These are phyloP conservation scores for Pestalotiopsis sp. DNA, from an alignment of 2,329 filamentous ascomycete genomes.

Conservation along the genomic window DNA sequence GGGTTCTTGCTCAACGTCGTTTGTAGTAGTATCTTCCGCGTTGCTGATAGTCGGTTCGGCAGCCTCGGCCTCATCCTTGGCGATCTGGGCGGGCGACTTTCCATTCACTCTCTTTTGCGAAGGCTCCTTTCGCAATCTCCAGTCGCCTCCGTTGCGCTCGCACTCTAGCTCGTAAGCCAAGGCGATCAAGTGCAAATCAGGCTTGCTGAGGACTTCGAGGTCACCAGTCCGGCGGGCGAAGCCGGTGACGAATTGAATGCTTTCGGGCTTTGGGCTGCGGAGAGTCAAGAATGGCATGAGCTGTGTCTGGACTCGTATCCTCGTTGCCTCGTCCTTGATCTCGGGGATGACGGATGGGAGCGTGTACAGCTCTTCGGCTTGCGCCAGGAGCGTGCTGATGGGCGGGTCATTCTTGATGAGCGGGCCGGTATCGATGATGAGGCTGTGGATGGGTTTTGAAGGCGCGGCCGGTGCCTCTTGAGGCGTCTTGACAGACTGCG, in stretches of 20 bases:
- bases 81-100: conserved; percentile 57
- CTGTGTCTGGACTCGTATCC: conserved; percentile 79
- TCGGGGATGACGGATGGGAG: conserved; percentile 85
- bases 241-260: conserved; percentile 76
- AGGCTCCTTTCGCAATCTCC: conserved; percentile 77
- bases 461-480: not conserved
- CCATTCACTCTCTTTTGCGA: conserved; percentile 81
- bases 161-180: conserved; percentile 94
- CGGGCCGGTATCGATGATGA: conserved; percentile 19
- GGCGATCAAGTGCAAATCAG: conserved; percentile 88
- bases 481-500: not conserved
- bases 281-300: conserved; percentile 84
- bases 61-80: conserved; percentile 31
- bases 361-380: conserved; percentile 78
- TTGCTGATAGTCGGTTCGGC: not conserved
- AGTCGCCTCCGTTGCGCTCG: conserved; percentile 87
- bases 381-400: conserved; percentile 77
- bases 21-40: not conserved
- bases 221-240: conserved; percentile 93
- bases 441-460: conserved; percentile 12
- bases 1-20: not conserved
- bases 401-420: conserved; percentile 90
- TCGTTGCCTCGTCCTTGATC: conserved; percentile 83
- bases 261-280: conserved; percentile 73
- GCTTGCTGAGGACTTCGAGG: conserved; percentile 80